Evolutionary conservation across 768 basidiomycete species (phyloP).

Genomic region (Leccinum fibrillosum): DNA sequence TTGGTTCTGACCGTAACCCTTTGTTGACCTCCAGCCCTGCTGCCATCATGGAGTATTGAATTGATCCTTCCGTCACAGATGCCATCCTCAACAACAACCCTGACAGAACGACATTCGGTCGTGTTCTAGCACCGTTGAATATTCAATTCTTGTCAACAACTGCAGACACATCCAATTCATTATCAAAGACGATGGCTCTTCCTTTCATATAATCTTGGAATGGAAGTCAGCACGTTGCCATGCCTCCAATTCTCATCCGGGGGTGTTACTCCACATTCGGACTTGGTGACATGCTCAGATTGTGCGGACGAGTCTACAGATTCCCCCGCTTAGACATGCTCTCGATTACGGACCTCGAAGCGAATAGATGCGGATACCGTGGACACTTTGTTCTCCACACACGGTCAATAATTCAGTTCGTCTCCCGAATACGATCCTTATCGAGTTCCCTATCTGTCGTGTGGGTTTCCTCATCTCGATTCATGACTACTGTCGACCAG

Average conservation of each 20-base stretch:
- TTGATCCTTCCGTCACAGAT: background rate
- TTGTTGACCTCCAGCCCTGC: background rate
- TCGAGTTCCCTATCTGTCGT: background rate
- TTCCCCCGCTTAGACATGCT: background rate
- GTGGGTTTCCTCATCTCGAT: background rate
- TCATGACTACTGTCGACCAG: background rate
- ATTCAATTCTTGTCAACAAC: background rate
- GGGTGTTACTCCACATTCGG: background rate
- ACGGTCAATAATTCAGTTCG: background rate
- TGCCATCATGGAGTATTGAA: background rate
- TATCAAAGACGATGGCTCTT: background rate
- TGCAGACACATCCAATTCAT: background rate
- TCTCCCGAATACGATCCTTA: background rate
- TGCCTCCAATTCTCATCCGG: background rate
- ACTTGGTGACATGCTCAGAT: conserved; percentile 9
- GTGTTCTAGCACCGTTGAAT: background rate
- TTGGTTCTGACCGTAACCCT: background rate
- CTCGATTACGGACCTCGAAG: background rate
- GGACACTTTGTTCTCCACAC: background rate
- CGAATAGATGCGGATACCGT: background rate
- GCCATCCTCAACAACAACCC: conserved; percentile 1
- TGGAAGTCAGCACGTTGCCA: background rate
- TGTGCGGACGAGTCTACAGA: conserved; percentile 4
- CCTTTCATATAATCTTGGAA: background rate
- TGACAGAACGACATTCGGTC: conserved; percentile 1